Base-by-base conservation (phyloP, 805 yeast species). In the Wickerhamomyces rabaulensis region DNA sequence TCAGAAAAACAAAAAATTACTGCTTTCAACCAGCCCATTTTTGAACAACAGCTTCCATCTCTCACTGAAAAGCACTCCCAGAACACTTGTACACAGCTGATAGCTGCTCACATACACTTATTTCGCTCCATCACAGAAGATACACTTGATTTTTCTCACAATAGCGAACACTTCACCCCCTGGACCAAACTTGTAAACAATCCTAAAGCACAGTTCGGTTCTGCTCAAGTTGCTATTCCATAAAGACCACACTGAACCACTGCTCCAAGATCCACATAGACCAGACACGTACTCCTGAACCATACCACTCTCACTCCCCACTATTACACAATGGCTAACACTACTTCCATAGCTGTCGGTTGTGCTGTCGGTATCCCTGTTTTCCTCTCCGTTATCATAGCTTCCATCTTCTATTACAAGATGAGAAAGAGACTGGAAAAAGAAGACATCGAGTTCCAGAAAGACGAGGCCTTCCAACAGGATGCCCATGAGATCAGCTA, bases 341-440 rank as follows among this genome's bases (percentile, higher is more conserved):
- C 47, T 9, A 60, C 64, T 1, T 57, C 64, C 2, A 50, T 69
- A 9, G 76, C 79, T 2, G 80, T 76, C 3, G 80, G 80, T 2
- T 70, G 77, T 51, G 77, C 80, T 3, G 75, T 77, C 4, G 81
- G 80, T 29, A 65, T 77, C 21, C 82, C 82, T 1, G 55, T 68
- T n/a, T 69, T 66, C 4, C 51, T 74, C 9, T 70, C 73, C 1
- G 12, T 70, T 1, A 16, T 66, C 0, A 61, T 73, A 3, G 65
- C 72, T 0, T 27, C 63, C 3, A 51, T 50, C 10, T 66, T 73
- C 46, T 69, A 74, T 70, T 47, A 59, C 26, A 64, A 72, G 39
- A 67, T 70, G 45, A 70, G 65, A 46, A 54, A 61, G 47, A 63
- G 69, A 39, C 61, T 67, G 35, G 65, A 63, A 41, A 55, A 57